A percentile compares a stretch with the other conserved stretches of the same genome.
These are phyloP conservation scores for Pseudozyma pruni DNA, from an alignment of 1,284 basidiomycete genomes.

Conservation along the genomic window DNA sequence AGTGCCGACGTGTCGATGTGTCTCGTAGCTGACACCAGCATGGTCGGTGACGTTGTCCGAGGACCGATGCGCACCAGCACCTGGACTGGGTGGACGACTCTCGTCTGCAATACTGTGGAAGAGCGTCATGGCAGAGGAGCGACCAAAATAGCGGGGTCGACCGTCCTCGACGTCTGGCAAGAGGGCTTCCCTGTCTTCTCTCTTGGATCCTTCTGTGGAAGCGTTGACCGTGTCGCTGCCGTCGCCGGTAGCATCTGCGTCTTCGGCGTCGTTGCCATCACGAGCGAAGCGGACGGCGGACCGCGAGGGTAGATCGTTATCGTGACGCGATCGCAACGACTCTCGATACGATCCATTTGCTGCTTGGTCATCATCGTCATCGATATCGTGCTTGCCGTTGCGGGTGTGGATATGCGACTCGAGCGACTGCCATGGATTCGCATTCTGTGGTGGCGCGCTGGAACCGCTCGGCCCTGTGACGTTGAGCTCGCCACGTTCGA, in stretches of 20 bases:
- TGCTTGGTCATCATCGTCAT: slow-evolving; percentile 5
- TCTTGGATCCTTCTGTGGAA: slow-evolving; percentile 7
- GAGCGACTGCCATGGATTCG: slow-evolving; percentile 35
- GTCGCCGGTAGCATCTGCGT: slow-evolving; percentile 3
- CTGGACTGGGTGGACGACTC: slow-evolving; percentile 50
- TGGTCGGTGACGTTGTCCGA: slow-evolving; percentile 16
- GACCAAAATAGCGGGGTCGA: slow-evolving; percentile 56
- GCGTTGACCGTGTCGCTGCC: not conserved
- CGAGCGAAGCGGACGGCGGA: slow-evolving; percentile 16
- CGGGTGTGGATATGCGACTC: slow-evolving; percentile 10
- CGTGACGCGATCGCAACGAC: slow-evolving; percentile 8
- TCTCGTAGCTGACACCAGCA: slow-evolving; percentile 49
- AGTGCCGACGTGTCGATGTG: slow-evolving; percentile 16
- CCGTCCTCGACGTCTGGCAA: slow-evolving; percentile 61
- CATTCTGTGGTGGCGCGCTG: slow-evolving; percentile 48
- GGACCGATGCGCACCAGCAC: slow-evolving; percentile 13
- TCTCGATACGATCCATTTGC: not conserved
- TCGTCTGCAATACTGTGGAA: slow-evolving; percentile 49
- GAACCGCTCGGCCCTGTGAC: slow-evolving; percentile 36
- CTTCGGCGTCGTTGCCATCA: slow-evolving; percentile 16
- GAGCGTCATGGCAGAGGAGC: slow-evolving; percentile 49
- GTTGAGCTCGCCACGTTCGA: slow-evolving; percentile 54
- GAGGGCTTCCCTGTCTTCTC: slow-evolving; percentile 37
- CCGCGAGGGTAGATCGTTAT: slow-evolving; percentile 18
- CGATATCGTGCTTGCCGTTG: not conserved